Base-by-base conservation (phyloP, 2,329 filamentous ascomycete species). In the Ophiostoma fasciatum region DNA sequence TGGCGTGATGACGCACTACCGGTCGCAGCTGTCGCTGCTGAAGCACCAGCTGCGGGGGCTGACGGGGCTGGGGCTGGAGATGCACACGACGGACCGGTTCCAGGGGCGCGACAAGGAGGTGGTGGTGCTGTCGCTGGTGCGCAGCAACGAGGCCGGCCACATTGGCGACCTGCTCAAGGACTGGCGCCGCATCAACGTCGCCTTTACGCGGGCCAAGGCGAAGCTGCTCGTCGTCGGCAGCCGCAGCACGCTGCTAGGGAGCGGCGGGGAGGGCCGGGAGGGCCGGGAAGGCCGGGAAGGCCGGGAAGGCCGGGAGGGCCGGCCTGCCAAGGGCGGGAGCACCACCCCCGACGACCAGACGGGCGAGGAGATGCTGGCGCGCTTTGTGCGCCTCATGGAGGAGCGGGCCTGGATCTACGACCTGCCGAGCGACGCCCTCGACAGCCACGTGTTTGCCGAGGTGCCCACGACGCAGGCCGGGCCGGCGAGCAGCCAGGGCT, bases 61-160 rank as follows among this genome's bases (percentile, higher is more conserved):
- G 12, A n/a, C 11, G 9, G 33, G 28, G 23, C 21, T 21, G 8
- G 26, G 25, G 10, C 75, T 98, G 2, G 90, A 98, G 57, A 85
- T 96, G 69, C 85, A 98, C 57, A 96, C 90, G 0, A 87, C 90
- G 4, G 90, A 98, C 58, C 84, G 88, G 30, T 98, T 94, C 56
- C 90, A 98, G 54, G 90, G 90, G 7, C 74, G 90, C 9, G 90
- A 98, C 58, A 98, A 98, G 53, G 85, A 94, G 51, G 78, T 93
- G 3, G 72, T 96, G 1, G 73, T 98, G 12, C 68, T 98, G 8
- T 83, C 75, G 37, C 77, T 93, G 21, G 90, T 96, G 12, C 73
- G 90, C 21, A 88, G 76, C 53, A 98, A 98, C 49, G 76, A 87
- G 17, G 68, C 71, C 1, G 74, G 77, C 43, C 74, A 70, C 33